phyloP scores from a whole-genome alignment of 2,329 filamentous ascomycete species.

The Colletotrichum musae region DNA sequence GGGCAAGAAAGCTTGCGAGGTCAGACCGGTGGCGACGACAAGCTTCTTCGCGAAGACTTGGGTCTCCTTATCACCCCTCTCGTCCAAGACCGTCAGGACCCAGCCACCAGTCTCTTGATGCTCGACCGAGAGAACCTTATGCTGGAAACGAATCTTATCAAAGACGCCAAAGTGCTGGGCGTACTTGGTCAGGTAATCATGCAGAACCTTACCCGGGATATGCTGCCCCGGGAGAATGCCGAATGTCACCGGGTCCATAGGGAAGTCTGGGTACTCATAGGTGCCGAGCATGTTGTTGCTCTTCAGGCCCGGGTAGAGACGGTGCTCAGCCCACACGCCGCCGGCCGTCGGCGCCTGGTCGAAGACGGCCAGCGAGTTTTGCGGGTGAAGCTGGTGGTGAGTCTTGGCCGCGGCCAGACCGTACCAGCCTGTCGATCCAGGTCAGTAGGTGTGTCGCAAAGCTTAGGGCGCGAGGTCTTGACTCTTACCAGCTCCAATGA shows the following conservation, averaged over 20 bases:
- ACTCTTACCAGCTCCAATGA: constrained; percentile 70
- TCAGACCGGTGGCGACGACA: constrained; percentile 69
- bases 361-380: constrained; percentile 69
- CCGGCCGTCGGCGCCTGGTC: constrained; percentile 72
- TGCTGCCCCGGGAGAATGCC: constrained; percentile 61
- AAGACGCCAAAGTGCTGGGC: constrained; percentile 59
- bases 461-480: constrained; percentile 49
- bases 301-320: constrained; percentile 78
- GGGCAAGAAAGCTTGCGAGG: constrained; percentile 64
- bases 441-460: neutral
- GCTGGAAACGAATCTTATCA: constrained; percentile 56
- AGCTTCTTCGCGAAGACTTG: constrained; percentile 61
- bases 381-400: constrained; percentile 71
- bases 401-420: constrained; percentile 75
- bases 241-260: constrained; percentile 72
- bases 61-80: constrained; percentile 20
- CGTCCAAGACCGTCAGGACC: constrained; percentile 53
- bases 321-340: constrained; percentile 78
- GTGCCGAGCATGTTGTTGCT: constrained; percentile 82
- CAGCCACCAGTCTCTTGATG: constrained; percentile 58
- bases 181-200: constrained; percentile 63
- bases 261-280: constrained; percentile 82
- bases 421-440: constrained; percentile 57
- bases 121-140: constrained; percentile 59
- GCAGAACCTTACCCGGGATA: constrained; percentile 62